phyloP scores from a whole-genome alignment of 2,329 filamentous ascomycete species.

The Orbilia blumenaviensis region DNA sequence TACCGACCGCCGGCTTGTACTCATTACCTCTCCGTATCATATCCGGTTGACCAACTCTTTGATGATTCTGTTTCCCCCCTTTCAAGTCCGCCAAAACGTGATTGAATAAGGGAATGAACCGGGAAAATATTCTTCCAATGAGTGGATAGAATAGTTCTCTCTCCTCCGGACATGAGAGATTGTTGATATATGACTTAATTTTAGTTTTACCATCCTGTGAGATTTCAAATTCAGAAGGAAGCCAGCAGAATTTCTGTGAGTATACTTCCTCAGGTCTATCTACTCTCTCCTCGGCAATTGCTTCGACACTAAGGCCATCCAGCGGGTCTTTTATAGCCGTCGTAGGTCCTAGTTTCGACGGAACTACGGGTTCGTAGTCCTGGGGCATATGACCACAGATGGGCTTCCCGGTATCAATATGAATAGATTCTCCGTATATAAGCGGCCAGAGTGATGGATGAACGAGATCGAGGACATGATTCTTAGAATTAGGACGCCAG shows the following conservation, averaged over 20 bases:
- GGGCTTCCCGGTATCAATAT: conserved; percentile 4
- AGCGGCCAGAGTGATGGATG: conserved; percentile 73
- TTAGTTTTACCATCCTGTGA: conserved; percentile 16
- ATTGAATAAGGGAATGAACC: conserved; percentile 45
- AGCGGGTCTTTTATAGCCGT: neutral
- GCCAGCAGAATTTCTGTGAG: conserved; percentile 40
- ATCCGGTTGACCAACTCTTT: neutral
- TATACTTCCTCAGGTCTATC: neutral
- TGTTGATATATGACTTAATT: conserved; percentile 44
- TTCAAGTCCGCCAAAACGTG: conserved; percentile 27
- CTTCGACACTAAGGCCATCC: neutral
- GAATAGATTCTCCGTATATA: conserved; percentile 63
- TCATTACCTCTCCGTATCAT: neutral
- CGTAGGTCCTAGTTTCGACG: neutral
- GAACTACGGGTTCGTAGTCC: neutral
- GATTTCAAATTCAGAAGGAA: conserved; percentile 39
- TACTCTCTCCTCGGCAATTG: neutral
- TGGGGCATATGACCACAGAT: neutral
- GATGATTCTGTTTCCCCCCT: neutral
- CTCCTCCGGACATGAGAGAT: conserved; percentile 22
- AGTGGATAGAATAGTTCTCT: conserved; percentile 32
- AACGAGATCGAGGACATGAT: conserved; percentile 70
- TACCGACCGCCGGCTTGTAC: neutral
- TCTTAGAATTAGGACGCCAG: conserved; percentile 70
- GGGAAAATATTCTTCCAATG: conserved; percentile 34